phyloP scores from a whole-genome alignment of 2,329 filamentous ascomycete species.

The Ophiostoma sp. region DNA sequence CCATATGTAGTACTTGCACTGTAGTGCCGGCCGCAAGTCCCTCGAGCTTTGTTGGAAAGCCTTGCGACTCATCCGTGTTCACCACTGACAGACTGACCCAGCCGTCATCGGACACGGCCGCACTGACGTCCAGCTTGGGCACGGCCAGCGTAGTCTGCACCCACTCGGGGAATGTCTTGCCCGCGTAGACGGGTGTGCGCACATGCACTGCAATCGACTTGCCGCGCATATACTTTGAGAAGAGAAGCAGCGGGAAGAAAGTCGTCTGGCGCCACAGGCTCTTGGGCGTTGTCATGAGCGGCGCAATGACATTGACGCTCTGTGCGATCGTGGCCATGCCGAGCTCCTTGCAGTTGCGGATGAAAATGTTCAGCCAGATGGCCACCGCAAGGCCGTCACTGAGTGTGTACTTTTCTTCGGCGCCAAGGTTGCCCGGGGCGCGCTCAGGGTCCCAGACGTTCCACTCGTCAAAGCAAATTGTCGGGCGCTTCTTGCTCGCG shows the following conservation, averaged over 20 bases:
- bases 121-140: slow-evolving; percentile 64
- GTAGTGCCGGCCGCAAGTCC: neutral
- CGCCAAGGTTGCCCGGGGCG: slow-evolving; percentile 65
- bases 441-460: slow-evolving; percentile 74
- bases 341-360: slow-evolving; percentile 64
- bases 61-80: slow-evolving; percentile 60
- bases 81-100: slow-evolving; percentile 67
- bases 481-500: slow-evolving; percentile 35
- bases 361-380: slow-evolving; percentile 70
- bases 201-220: slow-evolving; percentile 63
- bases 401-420: slow-evolving; percentile 68
- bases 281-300: slow-evolving; percentile 61
- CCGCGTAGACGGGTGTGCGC: slow-evolving; percentile 57
- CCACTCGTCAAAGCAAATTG: slow-evolving; percentile 81
- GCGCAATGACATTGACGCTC: slow-evolving; percentile 71
- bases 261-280: slow-evolving; percentile 62
- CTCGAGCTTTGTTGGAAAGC: slow-evolving; percentile 57
- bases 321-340: slow-evolving; percentile 78
- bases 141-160: slow-evolving; percentile 55
- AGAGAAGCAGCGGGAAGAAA: slow-evolving; percentile 69
- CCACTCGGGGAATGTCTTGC: slow-evolving; percentile 62
- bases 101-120: slow-evolving; percentile 47
- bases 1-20: slow-evolving; percentile 20
- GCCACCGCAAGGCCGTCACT: slow-evolving; percentile 71
- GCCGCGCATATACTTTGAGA: slow-evolving; percentile 68